These are phyloP conservation scores for Quillaja saponaria DNA, from an alignment of 306 rosid species.

Conservation along the genomic window DNA sequence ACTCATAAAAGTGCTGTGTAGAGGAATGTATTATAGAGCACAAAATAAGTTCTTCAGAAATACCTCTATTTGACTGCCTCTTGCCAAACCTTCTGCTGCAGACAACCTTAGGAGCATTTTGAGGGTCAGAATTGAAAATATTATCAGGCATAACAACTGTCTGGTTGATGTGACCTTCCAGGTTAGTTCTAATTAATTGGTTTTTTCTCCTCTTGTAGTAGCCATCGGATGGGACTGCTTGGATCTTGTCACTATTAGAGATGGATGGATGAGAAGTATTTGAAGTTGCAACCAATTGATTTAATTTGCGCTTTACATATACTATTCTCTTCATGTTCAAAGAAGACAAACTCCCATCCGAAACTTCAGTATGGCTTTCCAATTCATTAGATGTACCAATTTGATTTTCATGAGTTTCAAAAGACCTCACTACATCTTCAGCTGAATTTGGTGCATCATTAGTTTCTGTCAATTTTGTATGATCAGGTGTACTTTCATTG, in stretches of 20 bases:
- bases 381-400: slow-evolving; percentile 34
- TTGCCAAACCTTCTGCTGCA: slow-evolving; percentile 54
- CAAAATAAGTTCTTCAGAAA: slow-evolving; percentile 32
- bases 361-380: slow-evolving; percentile 50
- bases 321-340: slow-evolving; percentile 54
- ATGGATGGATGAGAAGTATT: slow-evolving; percentile 50
- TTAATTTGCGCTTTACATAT: slow-evolving; percentile 76
- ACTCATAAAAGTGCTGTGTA: slow-evolving; percentile 15
- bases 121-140: slow-evolving; percentile 42
- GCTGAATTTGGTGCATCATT: slow-evolving; percentile 39
- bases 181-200: slow-evolving; percentile 73
- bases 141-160: slow-evolving; percentile 41
- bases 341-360: slow-evolving; percentile 41
- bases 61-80: slow-evolving; percentile 71
- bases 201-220: slow-evolving; percentile 87
- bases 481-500: slow-evolving; percentile 46
- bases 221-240: slow-evolving; percentile 58
- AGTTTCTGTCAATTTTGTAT: slow-evolving; percentile 34
- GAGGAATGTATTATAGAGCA: slow-evolving; percentile 21
- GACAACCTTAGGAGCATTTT: slow-evolving; percentile 45
- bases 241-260: slow-evolving; percentile 49
- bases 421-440: slow-evolving; percentile 41
- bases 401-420: slow-evolving; percentile 50
- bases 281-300: slow-evolving; percentile 84
- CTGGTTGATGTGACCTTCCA: slow-evolving; percentile 52